phyloP scores from a whole-genome alignment of 768 basidiomycete genomes.

The Lepiota venenata region DNA sequence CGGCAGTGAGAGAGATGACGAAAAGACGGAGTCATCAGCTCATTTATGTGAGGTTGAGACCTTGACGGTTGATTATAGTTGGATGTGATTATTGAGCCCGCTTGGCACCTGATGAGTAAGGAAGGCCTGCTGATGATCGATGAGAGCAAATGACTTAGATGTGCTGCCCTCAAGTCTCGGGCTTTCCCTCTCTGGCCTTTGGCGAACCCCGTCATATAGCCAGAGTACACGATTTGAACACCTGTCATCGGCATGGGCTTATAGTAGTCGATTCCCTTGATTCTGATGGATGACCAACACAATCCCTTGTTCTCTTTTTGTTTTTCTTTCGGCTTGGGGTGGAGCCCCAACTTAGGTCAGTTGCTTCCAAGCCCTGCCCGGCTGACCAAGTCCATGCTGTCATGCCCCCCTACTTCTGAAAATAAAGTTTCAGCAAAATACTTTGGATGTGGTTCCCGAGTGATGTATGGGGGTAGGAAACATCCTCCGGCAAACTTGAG shows the following conservation, averaged over 20 bases:
- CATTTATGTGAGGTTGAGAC: not conserved
- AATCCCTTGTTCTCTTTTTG: slow-evolving; percentile 9
- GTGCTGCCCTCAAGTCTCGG: not conserved
- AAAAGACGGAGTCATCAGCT: not conserved
- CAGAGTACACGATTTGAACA: not conserved
- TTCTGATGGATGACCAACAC: slow-evolving; percentile 2
- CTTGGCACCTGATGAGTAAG: no score
- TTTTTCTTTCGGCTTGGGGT: not conserved
- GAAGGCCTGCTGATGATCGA: not conserved
- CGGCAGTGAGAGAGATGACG: not conserved
- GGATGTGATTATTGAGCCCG: not conserved
- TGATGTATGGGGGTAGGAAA: no score
- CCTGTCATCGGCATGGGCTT: not conserved
- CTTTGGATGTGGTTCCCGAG: not conserved
- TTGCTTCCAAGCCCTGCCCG: slow-evolving; percentile 1
- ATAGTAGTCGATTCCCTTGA: not conserved
- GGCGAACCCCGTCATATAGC: not conserved
- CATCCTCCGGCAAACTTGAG: no score
- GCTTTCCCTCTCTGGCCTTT: not conserved
- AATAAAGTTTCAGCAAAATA: not conserved
- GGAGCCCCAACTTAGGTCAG: not conserved
- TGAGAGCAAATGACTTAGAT: not conserved
- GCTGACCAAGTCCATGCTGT: slow-evolving; percentile 6
- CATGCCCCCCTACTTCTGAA: not conserved
- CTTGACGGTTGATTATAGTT: not conserved